phyloP scores from a whole-genome alignment of 768 basidiomycete genomes.

The Suillus placidus region DNA sequence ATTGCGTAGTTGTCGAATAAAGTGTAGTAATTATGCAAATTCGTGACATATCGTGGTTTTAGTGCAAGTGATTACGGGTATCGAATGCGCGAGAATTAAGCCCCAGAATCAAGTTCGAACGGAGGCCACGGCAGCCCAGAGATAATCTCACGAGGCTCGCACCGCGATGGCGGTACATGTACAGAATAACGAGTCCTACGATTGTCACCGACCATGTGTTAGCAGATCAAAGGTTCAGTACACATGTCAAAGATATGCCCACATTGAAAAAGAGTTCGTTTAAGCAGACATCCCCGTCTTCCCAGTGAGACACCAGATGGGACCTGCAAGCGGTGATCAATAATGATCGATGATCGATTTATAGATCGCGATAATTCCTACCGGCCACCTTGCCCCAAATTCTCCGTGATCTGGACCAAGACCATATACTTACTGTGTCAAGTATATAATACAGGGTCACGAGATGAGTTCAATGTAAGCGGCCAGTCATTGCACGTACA shows the following conservation, averaged over 20 bases:
- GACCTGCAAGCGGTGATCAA: slow-evolving; percentile 48
- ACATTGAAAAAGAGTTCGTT: slow-evolving; percentile 84
- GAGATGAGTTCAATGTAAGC: slow-evolving; percentile 16
- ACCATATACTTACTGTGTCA: slow-evolving; percentile 79
- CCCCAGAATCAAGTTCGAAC: background rate
- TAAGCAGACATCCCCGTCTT: slow-evolving; percentile 76
- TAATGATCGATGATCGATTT: slow-evolving; percentile 10
- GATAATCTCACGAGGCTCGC: slow-evolving; percentile 43
- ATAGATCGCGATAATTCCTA: slow-evolving; percentile 38
- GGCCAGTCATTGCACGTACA: slow-evolving; percentile 54
- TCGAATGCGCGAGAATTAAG: slow-evolving; percentile 9
- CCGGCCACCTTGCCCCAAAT: slow-evolving; percentile 84
- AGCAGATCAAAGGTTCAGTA: slow-evolving; percentile 10
- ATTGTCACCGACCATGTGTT: slow-evolving; percentile 6
- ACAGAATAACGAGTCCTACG: slow-evolving; percentile 72
- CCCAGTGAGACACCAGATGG: slow-evolving; percentile 86
- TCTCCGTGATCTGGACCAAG: slow-evolving; percentile 83
- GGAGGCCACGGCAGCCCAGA: background rate
- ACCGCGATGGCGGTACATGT: slow-evolving; percentile 66
- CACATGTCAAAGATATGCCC: slow-evolving; percentile 34
- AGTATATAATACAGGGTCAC: slow-evolving; percentile 4
- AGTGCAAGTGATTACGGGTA: slow-evolving; percentile 23
- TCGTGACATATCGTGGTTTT: slow-evolving; percentile 7
- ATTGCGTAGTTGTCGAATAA: background rate
- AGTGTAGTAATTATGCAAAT: slow-evolving; percentile 5